Evolutionary conservation across 2,329 filamentous ascomycete genomes (phyloP).

Genomic region (Zasmidium cellare): DNA sequence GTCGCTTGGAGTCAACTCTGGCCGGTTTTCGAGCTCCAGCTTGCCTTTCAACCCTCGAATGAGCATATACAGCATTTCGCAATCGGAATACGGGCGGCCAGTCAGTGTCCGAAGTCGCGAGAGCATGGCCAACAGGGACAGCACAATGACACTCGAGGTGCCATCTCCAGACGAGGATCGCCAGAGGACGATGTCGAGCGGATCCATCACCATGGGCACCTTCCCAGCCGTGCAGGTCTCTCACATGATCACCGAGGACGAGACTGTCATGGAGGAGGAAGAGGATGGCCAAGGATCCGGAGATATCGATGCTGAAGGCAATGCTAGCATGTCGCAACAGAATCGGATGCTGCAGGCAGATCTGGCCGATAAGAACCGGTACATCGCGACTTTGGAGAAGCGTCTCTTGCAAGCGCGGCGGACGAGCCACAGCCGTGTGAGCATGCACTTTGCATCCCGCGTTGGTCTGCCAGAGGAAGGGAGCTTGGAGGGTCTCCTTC

Average conservation of each 20-base stretch:
- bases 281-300: slow-evolving; percentile 60
- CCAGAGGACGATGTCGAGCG: slow-evolving; percentile 30
- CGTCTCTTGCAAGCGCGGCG: slow-evolving; percentile 85
- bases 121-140: slow-evolving; percentile 26
- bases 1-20: slow-evolving; percentile 88
- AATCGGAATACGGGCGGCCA: slow-evolving; percentile 34
- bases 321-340: slow-evolving; percentile 81
- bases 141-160: slow-evolving; percentile 38
- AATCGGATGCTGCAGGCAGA: slow-evolving; percentile 93
- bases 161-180: slow-evolving; percentile 25
- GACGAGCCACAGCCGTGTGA: slow-evolving; percentile 85
- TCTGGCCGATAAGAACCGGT: slow-evolving; percentile 92
- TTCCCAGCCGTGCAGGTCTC: slow-evolving; percentile 30
- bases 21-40: slow-evolving; percentile 55
- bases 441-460: slow-evolving; percentile 64
- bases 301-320: slow-evolving; percentile 71
- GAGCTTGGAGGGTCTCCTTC: slow-evolving; percentile 69
- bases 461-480: slow-evolving; percentile 61
- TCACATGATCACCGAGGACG: slow-evolving; percentile 33
- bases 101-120: slow-evolving; percentile 34
- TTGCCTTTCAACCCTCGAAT: slow-evolving; percentile 41
- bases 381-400: slow-evolving; percentile 92
- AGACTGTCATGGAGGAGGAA: slow-evolving; percentile 37
- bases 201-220: slow-evolving; percentile 32
- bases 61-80: slow-evolving; percentile 37